Evolutionary conservation across 83 land plant species (phyloP), one percentile per base, ranked within the genome.

Genomic region (Larix sibirica): DNA sequence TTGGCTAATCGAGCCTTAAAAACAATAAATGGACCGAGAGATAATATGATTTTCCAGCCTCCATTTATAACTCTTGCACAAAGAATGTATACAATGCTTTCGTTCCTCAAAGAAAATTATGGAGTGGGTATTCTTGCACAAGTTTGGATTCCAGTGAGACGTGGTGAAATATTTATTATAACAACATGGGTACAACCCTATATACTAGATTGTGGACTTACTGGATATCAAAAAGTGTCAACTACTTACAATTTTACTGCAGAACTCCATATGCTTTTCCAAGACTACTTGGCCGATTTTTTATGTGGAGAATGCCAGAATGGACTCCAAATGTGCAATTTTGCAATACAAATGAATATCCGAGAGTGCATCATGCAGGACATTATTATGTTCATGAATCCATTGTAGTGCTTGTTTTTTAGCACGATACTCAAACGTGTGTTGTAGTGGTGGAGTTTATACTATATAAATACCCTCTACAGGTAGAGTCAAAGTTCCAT

Each of bases 221-320:
- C 86, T 12, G 85, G 87, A 17, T 95, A 94, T 60, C 91, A 96
- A 9, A 88, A 87, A 66, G 85, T 91, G 7, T 93, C 96, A 24
- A 89, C 89, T 80, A 31, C 16, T 3, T 95, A 70, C 81, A 87
- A 83, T 5, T 95, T 95, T 80, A 62, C 93, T 31, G 87, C 87
- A 20, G 80, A 87, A 79, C 67, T 58, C 77, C 87, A 17, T 88
- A 85, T 42, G 76, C 59, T 38, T 71, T 81, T 47, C 91, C 84
- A 10, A 96, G 98, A 9, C 92, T 95, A 40, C 98, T 96, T 13
- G 98, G 98, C 4, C 92, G 96, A 17, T 96, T 95, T 1, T 95
- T 92, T 70, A 75, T 81, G 14, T 84, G 87, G 44, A 85, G 85
- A 50, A 78, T 88, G 82, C 94, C 94, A 4, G 98, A 95, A 84